Evolutionary conservation across 768 basidiomycete species (phyloP).

Genomic region (Auricularia cornea): DNA sequence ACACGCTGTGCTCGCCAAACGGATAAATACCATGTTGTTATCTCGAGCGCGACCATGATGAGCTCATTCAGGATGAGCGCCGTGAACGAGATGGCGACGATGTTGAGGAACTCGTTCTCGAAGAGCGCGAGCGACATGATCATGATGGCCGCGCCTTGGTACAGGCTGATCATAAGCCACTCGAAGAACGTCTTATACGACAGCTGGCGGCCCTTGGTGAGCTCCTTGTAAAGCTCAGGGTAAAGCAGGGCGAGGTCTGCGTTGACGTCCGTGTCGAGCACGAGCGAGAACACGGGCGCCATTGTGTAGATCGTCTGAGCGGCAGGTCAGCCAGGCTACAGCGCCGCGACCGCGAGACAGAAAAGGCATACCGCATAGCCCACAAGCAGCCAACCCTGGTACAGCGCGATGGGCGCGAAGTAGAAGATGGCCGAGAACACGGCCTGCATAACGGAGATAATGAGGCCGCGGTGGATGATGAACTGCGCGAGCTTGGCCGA

Average conservation of each 20-base stretch:
- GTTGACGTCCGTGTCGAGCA: slow-evolving; percentile 90
- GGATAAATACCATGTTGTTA: slow-evolving; percentile 97
- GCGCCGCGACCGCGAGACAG: too few relatives aligned
- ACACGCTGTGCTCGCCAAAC: too few relatives aligned
- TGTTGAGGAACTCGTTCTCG: slow-evolving; percentile 95
- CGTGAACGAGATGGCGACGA: slow-evolving; percentile 97
- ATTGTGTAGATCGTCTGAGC: slow-evolving; percentile 78
- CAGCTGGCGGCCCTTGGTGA: slow-evolving; percentile 92
- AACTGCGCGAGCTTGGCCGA: slow-evolving; percentile 97
- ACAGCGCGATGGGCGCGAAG: slow-evolving; percentile 92
- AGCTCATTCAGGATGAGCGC: slow-evolving; percentile 93
- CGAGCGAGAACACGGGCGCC: slow-evolving; percentile 96
- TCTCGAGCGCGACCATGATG: slow-evolving; percentile 97
- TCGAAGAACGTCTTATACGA: slow-evolving; percentile 98
- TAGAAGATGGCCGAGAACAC: slow-evolving; percentile 91
- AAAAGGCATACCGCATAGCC: slow-evolving; percentile 56
- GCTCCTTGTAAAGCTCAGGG: slow-evolving; percentile 95
- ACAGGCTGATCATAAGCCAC: slow-evolving; percentile 95
- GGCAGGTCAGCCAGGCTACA: neutral
- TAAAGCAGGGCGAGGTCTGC: slow-evolving; percentile 92
- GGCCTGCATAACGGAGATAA: slow-evolving; percentile 97
- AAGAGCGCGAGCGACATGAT: slow-evolving; percentile 93
- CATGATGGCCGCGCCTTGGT: slow-evolving; percentile 99
- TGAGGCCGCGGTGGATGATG: slow-evolving; percentile 93
- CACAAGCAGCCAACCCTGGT: slow-evolving; percentile 97